Base-by-base conservation (phyloP, 2,329 filamentous ascomycete species). In the Arthrobotrys megalospora region DNA sequence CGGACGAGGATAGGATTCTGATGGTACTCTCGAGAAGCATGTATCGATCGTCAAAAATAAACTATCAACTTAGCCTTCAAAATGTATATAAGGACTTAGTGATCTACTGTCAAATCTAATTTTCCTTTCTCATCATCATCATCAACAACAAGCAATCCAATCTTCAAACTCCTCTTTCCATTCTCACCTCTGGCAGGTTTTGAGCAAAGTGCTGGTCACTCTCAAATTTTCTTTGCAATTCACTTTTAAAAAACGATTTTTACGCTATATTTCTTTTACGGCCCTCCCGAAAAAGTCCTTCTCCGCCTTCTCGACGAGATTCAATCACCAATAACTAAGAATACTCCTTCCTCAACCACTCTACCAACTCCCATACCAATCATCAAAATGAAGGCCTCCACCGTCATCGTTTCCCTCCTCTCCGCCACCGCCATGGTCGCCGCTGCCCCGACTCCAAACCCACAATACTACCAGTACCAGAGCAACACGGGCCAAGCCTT, bases 181-280 rank as follows among this genome's bases (percentile, higher is more conserved):
- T 58, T 58, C 55, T 60, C 55, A 60, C 55, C 55, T 60, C 55
- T 60, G 55, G 55, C 36, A 60, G 55, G 55, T 60, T 53, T 43
- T 32, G 55, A 60, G 55, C 36, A 58, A 10, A 60, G 55, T 60
- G 55, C 55, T 60, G 55, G 55, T 60, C 55, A 60, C 55, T 60
- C 19, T 60, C 14, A 43, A 43, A 12, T 52, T 60, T 43, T 12
- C 19, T 8, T 48, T 19, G 1, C 14, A 8, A 12, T 38, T 12
- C 32, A 16, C 3, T 16, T 12, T 24, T 12, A 34, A 32, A 58
- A 36, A 50, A 50, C 19, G 1, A 32, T n/a, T 53, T 34, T 45
- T 45, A 45, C 14, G 5, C 41, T 58, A 21, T 48, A 48, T 21
- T 14, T 48, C 19, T 48, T 45, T n/a, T 10, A 14, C 7, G n/a